Percentiles rank a stretch among this genome's conserved stretches.
phyloP scores from a whole-genome alignment of 805 yeast species.

The Geotrichum ghanense region DNA sequence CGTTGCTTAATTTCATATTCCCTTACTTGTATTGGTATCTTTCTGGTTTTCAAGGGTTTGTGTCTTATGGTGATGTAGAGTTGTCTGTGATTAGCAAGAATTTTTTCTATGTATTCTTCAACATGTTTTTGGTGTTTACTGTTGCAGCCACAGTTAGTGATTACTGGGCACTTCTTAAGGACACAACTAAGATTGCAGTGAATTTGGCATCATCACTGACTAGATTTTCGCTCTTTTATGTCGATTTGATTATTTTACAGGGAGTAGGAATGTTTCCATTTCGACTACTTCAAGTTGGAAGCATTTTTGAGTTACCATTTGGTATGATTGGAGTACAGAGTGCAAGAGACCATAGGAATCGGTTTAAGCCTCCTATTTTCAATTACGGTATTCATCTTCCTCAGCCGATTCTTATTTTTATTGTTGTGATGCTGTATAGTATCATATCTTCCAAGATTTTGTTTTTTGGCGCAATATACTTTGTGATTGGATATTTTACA shows the following conservation, averaged over 20 bases:
- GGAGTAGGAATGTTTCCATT: constrained; percentile 86
- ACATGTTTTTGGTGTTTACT: constrained; percentile 86
- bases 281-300: constrained; percentile 70
- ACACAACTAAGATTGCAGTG: constrained; percentile 79
- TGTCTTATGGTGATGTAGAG: constrained; percentile 89
- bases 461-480: constrained; percentile 74
- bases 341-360: constrained; percentile 65
- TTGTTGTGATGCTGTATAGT: constrained; percentile 77
- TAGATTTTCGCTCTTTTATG: constrained; percentile 76
- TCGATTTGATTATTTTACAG: constrained; percentile 70
- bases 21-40: constrained; percentile 83
- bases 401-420: constrained; percentile 76
- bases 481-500: constrained; percentile 74
- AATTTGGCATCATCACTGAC: constrained; percentile 74
- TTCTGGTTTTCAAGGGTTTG: constrained; percentile 74
- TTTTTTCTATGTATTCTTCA: constrained; percentile 89
- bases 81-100: constrained; percentile 82
- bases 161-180: constrained; percentile 70
- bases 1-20: constrained; percentile 66
- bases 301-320: constrained; percentile 62
- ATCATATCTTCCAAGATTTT: constrained; percentile 82
- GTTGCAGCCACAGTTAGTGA: constrained; percentile 85
- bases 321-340: constrained; percentile 57
- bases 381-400: constrained; percentile 88
- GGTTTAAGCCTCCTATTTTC: constrained; percentile 83